phyloP scores from a whole-genome alignment of 257 asterid species.

The Henckelia pumila region DNA sequence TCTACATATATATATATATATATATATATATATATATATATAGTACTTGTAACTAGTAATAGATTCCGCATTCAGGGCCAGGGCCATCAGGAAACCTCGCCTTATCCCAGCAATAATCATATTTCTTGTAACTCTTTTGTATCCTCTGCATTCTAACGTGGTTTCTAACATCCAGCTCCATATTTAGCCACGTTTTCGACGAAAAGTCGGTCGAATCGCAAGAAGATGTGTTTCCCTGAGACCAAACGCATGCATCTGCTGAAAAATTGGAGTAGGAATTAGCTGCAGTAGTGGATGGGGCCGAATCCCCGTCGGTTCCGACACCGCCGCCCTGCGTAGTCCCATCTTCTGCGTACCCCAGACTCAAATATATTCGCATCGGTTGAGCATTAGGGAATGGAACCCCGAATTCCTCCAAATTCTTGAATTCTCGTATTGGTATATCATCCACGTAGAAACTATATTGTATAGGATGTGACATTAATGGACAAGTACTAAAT shows the following conservation, averaged over 20 bases:
- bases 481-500: neutral
- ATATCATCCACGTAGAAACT: conserved; percentile 62
- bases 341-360: conserved; percentile 79
- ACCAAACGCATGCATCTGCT: conserved; percentile 59
- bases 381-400: conserved; percentile 59
- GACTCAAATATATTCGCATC: conserved; percentile 69
- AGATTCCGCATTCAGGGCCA: conserved; percentile 50
- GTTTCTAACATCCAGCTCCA: conserved; percentile 42
- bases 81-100: conserved; percentile 74
- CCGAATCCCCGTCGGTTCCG: conserved; percentile 61
- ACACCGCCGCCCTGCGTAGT: conserved; percentile 66
- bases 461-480: neutral
- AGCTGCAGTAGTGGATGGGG: conserved; percentile 59
- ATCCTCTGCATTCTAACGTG: conserved; percentile 47
- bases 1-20: no score
- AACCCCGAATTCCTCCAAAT: conserved; percentile 44
- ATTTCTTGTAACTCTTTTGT: conserved; percentile 58
- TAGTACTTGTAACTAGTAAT: conserved; percentile 10
- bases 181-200: conserved; percentile 31
- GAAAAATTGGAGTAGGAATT: conserved; percentile 58
- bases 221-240: conserved; percentile 39
- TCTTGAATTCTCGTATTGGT: conserved; percentile 71
- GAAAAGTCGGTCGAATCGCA: conserved; percentile 31
- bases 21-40: no score
- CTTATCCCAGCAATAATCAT: conserved; percentile 67